A percentile compares a stretch with the other conserved stretches of the same genome.
Evolutionary conservation across 345 rosid species (phyloP).

Genomic region (Euphorbia tirucalli): DNA sequence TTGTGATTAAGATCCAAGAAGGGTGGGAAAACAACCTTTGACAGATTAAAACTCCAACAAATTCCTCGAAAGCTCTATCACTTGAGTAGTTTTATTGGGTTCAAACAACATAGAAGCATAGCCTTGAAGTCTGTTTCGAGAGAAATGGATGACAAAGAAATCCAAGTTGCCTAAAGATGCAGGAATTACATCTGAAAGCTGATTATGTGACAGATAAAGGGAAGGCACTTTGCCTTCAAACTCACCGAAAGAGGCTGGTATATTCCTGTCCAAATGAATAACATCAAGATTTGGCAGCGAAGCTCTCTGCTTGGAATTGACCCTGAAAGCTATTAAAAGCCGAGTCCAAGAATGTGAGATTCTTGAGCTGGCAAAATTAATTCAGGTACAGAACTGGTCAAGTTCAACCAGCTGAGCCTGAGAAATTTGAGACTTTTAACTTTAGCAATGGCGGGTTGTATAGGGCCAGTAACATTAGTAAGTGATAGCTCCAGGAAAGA

Average conservation of each 20-base stretch:
- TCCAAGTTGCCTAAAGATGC: slow-evolving; percentile 47
- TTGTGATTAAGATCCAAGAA: slow-evolving; percentile 66
- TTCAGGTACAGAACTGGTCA: slow-evolving; percentile 54
- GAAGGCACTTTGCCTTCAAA: slow-evolving; percentile 32
- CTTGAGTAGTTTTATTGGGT: slow-evolving; percentile 41
- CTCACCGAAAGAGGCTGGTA: slow-evolving; percentile 59
- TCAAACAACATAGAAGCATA: slow-evolving; percentile 71
- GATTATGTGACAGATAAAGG: slow-evolving; percentile 61
- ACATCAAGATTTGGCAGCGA: slow-evolving; percentile 42
- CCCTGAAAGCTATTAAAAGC: slow-evolving; percentile 64
- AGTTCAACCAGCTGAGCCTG: slow-evolving; percentile 51
- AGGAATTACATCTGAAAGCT: slow-evolving; percentile 59
- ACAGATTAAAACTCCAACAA: slow-evolving; percentile 51
- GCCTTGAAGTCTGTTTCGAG: slow-evolving; percentile 60
- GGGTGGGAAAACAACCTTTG: slow-evolving; percentile 40
- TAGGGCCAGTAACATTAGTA: slow-evolving; percentile 61
- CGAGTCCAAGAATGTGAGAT: slow-evolving; percentile 48
- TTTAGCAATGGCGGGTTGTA: slow-evolving; percentile 56
- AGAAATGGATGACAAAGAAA: slow-evolving; percentile 43
- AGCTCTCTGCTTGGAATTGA: slow-evolving; percentile 50
- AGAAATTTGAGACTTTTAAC: slow-evolving; percentile 51
- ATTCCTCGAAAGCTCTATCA: slow-evolving; percentile 58
- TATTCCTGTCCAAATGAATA: slow-evolving; percentile 60
- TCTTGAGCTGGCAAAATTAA: slow-evolving; percentile 49
- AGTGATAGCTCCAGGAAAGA: too few species aligned